A percentile compares a stretch with the other conserved stretches of the same genome.
Evolutionary conservation across 139 green algal species (phyloP).

Genomic region (Asterochloris sp.): DNA sequence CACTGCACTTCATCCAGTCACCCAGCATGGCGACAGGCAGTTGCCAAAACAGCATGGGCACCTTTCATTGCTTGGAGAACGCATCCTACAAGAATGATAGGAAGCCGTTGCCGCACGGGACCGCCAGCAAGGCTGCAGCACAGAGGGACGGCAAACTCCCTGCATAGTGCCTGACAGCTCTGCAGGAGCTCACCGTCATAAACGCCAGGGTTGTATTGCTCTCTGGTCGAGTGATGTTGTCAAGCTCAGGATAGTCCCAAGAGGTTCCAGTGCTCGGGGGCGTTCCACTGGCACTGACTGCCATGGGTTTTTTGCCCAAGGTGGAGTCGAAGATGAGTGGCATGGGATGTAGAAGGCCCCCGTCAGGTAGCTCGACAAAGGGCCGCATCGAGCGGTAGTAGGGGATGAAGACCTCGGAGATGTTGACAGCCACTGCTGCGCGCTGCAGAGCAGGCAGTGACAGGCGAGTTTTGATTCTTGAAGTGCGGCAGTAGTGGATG

Average conservation of each 20-base stretch:
- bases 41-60: too few species aligned
- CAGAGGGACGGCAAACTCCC: too few species aligned
- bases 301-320: slow-evolving; percentile 1
- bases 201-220: slow-evolving; percentile 5
- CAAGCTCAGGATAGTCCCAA: not conserved
- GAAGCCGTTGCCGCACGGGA: too few species aligned
- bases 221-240: not conserved
- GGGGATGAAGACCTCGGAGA: not conserved
- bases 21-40: too few species aligned
- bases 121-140: too few species aligned
- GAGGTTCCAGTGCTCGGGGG: not conserved
- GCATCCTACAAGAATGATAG: too few species aligned
- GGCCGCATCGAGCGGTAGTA: slow-evolving; percentile 5
- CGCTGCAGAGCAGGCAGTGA: not conserved
- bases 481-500: too few species aligned
- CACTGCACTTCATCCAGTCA: too few species aligned
- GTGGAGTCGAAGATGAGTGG: slow-evolving; percentile 7
- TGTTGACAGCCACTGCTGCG: not conserved
- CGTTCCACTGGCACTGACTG: not conserved
- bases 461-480: too few species aligned
- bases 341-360: slow-evolving; percentile 16
- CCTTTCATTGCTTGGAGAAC: too few species aligned
- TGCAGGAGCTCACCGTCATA: slow-evolving; percentile 9
- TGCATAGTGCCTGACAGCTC: too few species aligned
- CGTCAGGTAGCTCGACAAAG: slow-evolving; percentile 18